These are phyloP conservation scores for Ceratobasidium sp. DNA, from an alignment of 1,284 basidiomycete genomes.

Conservation along the genomic window DNA sequence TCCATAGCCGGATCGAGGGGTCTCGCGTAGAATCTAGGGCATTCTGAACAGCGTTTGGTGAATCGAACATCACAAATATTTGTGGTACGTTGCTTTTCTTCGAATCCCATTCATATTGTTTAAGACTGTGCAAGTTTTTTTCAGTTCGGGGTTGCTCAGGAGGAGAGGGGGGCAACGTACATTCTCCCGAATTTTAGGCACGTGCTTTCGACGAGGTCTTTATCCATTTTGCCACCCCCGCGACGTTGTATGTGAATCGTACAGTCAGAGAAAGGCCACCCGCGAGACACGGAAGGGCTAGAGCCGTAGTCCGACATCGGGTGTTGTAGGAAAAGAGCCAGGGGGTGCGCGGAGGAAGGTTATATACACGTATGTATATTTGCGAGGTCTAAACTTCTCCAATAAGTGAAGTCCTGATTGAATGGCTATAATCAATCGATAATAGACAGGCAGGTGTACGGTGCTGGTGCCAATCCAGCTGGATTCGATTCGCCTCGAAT, in stretches of 20 bases:
- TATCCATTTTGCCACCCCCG: neutral
- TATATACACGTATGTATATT: too few species aligned
- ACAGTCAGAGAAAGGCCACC: slow-evolving; percentile 43
- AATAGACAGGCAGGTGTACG: too few species aligned
- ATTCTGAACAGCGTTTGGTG: slow-evolving; percentile 20
- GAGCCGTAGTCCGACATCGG: too few species aligned
- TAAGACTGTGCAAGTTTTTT: slow-evolving; percentile 21
- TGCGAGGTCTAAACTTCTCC: too few species aligned
- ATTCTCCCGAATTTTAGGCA: slow-evolving; percentile 35
- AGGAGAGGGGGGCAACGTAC: slow-evolving; percentile 4
- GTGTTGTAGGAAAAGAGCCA: too few species aligned
- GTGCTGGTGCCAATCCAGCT: too few species aligned
- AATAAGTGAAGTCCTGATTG: too few species aligned
- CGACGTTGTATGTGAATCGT: slow-evolving; percentile 36
- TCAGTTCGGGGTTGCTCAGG: neutral
- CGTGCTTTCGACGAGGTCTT: slow-evolving; percentile 2
- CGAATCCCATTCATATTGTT: slow-evolving; percentile 32
- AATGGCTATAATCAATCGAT: too few species aligned
- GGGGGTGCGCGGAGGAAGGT: too few species aligned
- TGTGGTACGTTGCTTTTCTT: slow-evolving; percentile 36
- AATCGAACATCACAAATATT: slow-evolving; percentile 36
- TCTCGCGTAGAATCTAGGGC: slow-evolving; percentile 8
- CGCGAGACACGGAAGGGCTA: slow-evolving; percentile 8
- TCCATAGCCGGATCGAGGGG: slow-evolving; percentile 24
- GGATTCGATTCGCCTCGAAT: too few species aligned